These are phyloP conservation scores for Cinnamomum chago DNA, from an alignment of 164 flowering plant genomes.

Conservation along the genomic window DNA sequence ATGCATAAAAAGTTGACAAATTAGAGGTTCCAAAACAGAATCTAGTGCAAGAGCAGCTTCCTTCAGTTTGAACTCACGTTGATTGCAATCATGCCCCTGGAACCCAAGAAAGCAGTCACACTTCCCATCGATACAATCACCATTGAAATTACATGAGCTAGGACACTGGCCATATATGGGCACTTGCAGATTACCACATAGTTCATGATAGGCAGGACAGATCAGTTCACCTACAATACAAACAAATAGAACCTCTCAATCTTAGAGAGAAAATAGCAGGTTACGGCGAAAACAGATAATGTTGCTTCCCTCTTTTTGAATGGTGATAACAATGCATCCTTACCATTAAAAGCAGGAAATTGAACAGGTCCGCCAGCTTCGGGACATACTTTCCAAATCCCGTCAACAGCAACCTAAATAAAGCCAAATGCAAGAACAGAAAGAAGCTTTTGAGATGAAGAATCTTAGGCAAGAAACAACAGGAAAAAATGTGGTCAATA, in stretches of 20 bases:
- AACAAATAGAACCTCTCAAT: background rate
- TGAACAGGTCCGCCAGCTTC: slow-evolving; percentile 80
- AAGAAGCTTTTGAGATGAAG: background rate
- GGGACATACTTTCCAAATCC: slow-evolving; percentile 90
- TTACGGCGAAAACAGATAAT: too few relatives aligned
- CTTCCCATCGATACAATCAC: slow-evolving; percentile 80
- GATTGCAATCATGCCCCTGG: slow-evolving; percentile 82
- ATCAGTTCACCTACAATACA: slow-evolving; percentile 60
- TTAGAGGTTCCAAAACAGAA: background rate
- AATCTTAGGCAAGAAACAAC: too few relatives aligned
- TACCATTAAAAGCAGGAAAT: slow-evolving; percentile 91
- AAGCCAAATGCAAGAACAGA: background rate
- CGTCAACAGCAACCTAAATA: slow-evolving; percentile 89
- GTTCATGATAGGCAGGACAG: slow-evolving; percentile 92
- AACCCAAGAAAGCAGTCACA: slow-evolving; percentile 92
- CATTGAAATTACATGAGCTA: slow-evolving; percentile 73
- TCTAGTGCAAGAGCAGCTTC: background rate
- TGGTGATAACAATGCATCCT: background rate
- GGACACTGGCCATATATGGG: slow-evolving; percentile 63
- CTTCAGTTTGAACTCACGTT: slow-evolving; percentile 48
- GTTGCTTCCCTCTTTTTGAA: too few relatives aligned
- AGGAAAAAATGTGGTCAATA: too few relatives aligned
- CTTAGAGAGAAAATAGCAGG: background rate
- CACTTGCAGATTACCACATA: slow-evolving; percentile 46
- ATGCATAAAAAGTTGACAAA: too few relatives aligned